Evolutionary conservation across 768 basidiomycete genomes (phyloP).

Genomic region (Kwoniella dendrophila): DNA sequence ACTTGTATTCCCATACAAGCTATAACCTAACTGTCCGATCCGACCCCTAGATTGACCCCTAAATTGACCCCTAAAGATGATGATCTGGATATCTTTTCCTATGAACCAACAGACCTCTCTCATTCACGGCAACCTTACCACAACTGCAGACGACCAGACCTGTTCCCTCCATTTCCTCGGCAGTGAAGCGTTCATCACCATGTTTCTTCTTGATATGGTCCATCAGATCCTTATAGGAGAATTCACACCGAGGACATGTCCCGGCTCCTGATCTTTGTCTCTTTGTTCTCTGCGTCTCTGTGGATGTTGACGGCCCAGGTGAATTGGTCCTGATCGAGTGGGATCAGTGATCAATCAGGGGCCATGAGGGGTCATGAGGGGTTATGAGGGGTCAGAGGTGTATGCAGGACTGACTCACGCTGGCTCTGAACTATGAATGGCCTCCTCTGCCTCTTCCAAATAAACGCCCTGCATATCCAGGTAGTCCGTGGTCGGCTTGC

Average conservation of each 20-base stretch:
- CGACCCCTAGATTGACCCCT: not conserved
- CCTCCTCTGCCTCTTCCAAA: too few relatives aligned
- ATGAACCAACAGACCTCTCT: not conserved
- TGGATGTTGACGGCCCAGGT: too few relatives aligned
- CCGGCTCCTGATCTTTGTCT: not conserved
- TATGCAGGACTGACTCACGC: too few relatives aligned
- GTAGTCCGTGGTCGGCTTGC: not conserved
- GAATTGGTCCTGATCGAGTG: too few relatives aligned
- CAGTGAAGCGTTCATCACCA: conserved; percentile 2
- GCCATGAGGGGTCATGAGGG: too few relatives aligned
- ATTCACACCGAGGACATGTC: not conserved
- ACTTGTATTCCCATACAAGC: too few relatives aligned
- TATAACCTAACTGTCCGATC: not conserved
- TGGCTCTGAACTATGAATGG: too few relatives aligned
- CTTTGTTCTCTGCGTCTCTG: not conserved
- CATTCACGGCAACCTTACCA: not conserved
- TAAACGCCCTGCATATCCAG: not conserved
- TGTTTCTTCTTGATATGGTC: conserved; percentile 10
- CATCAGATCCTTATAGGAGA: not conserved
- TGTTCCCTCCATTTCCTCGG: not conserved
- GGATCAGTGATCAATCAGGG: too few relatives aligned
- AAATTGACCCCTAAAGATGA: not conserved
- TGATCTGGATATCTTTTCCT: not conserved
- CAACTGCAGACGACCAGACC: not conserved
- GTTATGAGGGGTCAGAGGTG: too few relatives aligned